Evolutionary conservation across 148 eudicot genomes (phyloP).

Genomic region (Fagopyrum homotropicum): DNA sequence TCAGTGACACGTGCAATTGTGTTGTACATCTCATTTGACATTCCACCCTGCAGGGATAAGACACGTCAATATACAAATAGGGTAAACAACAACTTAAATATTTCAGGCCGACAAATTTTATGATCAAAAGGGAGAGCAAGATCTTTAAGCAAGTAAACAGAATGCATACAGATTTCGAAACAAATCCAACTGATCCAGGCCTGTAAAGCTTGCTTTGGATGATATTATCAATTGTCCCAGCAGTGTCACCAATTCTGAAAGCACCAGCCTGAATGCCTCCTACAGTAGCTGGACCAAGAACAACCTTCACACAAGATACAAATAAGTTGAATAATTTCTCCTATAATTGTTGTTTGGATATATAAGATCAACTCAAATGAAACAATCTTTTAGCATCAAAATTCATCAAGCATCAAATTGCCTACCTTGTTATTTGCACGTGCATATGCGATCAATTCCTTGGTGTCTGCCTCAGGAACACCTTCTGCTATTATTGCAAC

Average conservation of each 20-base stretch:
- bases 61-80: background rate
- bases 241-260: slow-evolving; percentile 97
- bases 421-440: slow-evolving; percentile 84
- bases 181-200: slow-evolving; percentile 99
- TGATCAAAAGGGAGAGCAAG: background rate
- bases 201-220: slow-evolving; percentile 90
- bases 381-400: too few species aligned
- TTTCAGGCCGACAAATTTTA: background rate
- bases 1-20: slow-evolving; percentile 95
- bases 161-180: slow-evolving; percentile 86
- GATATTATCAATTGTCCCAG: slow-evolving; percentile 88
- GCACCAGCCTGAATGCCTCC: slow-evolving; percentile 99
- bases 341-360: background rate
- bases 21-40: slow-evolving; percentile 93
- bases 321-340: background rate
- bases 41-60: slow-evolving; percentile 72
- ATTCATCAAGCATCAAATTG: background rate
- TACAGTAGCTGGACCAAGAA: slow-evolving; percentile 95
- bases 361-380: background rate
- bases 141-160: background rate
- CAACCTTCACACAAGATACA: slow-evolving; percentile 43
- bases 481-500: slow-evolving; percentile 96
- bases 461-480: slow-evolving; percentile 90
- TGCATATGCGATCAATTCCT: slow-evolving; percentile 84
- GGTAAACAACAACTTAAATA: background rate